Conservation (phyloP, 768 basidiomycete species). For the Mycena sanguinolenta region DNA sequence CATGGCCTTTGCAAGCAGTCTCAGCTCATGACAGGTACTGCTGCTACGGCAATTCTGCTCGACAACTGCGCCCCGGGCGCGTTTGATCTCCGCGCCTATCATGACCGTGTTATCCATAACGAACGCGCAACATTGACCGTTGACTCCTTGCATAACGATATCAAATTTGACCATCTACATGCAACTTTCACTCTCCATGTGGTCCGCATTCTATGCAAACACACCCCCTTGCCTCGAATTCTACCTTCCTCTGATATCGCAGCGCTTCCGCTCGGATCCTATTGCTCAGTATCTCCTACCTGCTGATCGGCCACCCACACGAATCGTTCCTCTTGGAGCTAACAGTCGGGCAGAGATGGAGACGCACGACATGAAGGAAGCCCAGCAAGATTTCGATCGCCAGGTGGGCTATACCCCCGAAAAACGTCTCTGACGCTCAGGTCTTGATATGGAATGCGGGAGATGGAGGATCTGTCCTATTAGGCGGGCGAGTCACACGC, state of each 20-base stretch:
- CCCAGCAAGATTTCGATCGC: constrained; percentile 21
- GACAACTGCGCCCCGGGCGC: neutral
- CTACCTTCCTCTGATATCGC: neutral
- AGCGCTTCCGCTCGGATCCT: neutral
- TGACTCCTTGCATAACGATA: neutral
- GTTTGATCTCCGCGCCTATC: neutral
- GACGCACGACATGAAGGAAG: neutral
- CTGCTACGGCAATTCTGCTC: neutral
- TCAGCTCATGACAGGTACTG: neutral
- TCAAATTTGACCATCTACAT: neutral
- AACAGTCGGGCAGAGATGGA: neutral
- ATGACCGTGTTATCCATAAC: neutral
- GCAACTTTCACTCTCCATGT: neutral
- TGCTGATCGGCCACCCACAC: neutral
- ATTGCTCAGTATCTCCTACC: neutral
- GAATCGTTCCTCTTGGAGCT: neutral
- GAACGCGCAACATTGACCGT: neutral
- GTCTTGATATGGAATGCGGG: no score
- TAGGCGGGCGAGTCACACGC: no score
- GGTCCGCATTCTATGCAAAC: neutral
- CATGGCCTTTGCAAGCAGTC: neutral
- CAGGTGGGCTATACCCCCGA: no score
- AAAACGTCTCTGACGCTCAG: no score
- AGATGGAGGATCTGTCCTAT: no score
- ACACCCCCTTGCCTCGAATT: neutral